Evolutionary conservation across 202 grass and related monocot genomes (phyloP), one percentile per base, ranked within the genome.

Genomic region (Carex arenaria): DNA sequence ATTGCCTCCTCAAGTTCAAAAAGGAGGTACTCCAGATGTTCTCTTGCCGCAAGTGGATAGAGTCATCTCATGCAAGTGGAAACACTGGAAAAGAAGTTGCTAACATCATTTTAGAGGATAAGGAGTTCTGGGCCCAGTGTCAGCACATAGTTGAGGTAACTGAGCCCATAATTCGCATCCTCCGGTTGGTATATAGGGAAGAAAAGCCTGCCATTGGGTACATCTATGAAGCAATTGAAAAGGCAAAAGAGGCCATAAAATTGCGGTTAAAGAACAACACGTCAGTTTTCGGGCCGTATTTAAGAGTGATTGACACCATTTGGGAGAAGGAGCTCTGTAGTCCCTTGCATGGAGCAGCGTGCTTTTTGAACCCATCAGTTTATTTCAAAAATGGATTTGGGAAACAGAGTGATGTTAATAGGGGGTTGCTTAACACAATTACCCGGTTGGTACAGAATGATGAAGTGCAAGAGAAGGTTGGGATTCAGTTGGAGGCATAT

Each of bases 11-110:
- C 69, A 83, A 85, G 36, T 85, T 89, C 62, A 84, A 91, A 79
- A 87, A 91, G 63, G 87, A 85, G 59, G 71, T 94, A 47, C 59
- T 65, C 12, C 83, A 91, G 59, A 91, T 94, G 82, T 84, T 91
- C 60, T 82, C 80, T 63, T 78, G 89, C 82, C 83, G 61, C 67
- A 83, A 75, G 83, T 94, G 85, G 92, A 75, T 62, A 32, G 82
- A 89, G 67, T 91, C 89, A 89, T 67, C 53, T 18, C 78, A 87
- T 45, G 76, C 87, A 79, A 90, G 89, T 85, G 79, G 80, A 80
- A 64, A 18, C 61, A 85, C 32, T 67, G 86, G 79, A 89, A 92
- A 86, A 80, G 82, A 77, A 54, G 80, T 80, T 80, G 78, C 89
- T 54, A 15, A 84, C 55, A 87, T 87, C 71, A 89, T 91, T 68